A percentile compares a stretch with the other conserved stretches of the same genome.
These are phyloP conservation scores for Rutstroemia sp. DNA, from an alignment of 2,329 filamentous ascomycete genomes.

Conservation along the genomic window DNA sequence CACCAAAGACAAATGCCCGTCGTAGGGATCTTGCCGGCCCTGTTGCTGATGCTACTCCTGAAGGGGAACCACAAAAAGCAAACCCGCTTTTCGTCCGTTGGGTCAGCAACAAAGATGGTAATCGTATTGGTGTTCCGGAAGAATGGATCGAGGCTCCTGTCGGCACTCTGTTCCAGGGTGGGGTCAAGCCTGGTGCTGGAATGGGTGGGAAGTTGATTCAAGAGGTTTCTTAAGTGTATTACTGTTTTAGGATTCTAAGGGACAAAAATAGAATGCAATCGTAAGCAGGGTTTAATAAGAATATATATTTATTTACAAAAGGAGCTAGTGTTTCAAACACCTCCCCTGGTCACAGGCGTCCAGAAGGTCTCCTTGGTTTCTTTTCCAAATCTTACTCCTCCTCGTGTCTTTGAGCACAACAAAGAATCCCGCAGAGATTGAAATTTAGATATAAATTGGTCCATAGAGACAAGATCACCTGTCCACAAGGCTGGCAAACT, in stretches of 20 bases:
- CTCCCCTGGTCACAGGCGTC: too few species aligned
- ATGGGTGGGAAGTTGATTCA: conserved; percentile 28
- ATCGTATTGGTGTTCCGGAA: conserved; percentile 54
- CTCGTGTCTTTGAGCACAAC: too few species aligned
- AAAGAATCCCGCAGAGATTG: too few species aligned
- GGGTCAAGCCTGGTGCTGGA: conserved; percentile 15
- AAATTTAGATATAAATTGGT: too few species aligned
- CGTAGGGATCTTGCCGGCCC: conserved; percentile 29
- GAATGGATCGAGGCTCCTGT: conserved; percentile 60
- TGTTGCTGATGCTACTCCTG: conserved; percentile 40
- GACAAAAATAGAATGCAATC: too few species aligned
- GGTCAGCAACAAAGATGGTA: conserved; percentile 60
- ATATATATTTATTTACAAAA: neutral
- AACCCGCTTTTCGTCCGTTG: conserved; percentile 61
- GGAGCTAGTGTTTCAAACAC: too few species aligned
- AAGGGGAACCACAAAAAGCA: conserved; percentile 40
- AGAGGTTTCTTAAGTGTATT: conserved; percentile 23
- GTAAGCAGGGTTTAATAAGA: neutral
- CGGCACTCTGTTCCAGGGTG: conserved; percentile 48
- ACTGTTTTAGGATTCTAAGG: too few species aligned
- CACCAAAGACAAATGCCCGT: conserved; percentile 60
- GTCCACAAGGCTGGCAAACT: too few species aligned
- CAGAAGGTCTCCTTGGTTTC: too few species aligned
- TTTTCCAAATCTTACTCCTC: too few species aligned
- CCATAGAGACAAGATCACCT: too few species aligned